phyloP scores from a whole-genome alignment of 176 grass and related monocot genomes.

The Zea luxurians region DNA sequence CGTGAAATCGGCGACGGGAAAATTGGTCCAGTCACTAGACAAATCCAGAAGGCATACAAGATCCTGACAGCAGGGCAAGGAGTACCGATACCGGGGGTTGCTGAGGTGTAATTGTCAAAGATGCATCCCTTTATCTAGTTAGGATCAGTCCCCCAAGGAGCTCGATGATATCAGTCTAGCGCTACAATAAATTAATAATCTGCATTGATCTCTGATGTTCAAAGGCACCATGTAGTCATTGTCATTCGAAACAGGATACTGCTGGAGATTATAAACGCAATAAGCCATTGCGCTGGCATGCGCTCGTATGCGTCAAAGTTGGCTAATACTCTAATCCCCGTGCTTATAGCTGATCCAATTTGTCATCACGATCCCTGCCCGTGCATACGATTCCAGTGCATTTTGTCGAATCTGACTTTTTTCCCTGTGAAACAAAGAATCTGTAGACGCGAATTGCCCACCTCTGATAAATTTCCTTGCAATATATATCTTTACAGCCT shows the following conservation, averaged over 20 bases:
- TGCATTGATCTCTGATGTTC: not conserved
- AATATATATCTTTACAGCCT: not conserved
- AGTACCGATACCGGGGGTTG: constrained; percentile 59
- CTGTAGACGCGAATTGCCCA: not conserved
- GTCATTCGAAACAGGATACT: not conserved
- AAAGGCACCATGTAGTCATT: not conserved
- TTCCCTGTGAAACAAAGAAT: not conserved
- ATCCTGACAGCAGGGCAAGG: constrained; percentile 63
- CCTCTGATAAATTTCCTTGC: not conserved
- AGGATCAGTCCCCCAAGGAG: constrained; percentile 3
- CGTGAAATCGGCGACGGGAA: constrained; percentile 58
- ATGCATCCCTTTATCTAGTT: not conserved
- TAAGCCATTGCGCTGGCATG: not conserved
- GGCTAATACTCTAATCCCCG: not conserved
- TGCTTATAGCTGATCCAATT: not conserved
- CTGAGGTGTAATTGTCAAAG: constrained; percentile 24
- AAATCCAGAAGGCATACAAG: constrained; percentile 84
- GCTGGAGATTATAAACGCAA: constrained; percentile 19
- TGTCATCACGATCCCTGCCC: not conserved
- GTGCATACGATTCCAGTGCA: not conserved
- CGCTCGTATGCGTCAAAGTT: not conserved
- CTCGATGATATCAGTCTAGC: not conserved
- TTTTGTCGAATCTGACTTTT: not conserved
- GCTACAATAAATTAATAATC: constrained; percentile 27
- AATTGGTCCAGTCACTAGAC: constrained; percentile 75